Base-by-base conservation (phyloP, 1,284 basidiomycete species). In the Dichomitus squalens region DNA sequence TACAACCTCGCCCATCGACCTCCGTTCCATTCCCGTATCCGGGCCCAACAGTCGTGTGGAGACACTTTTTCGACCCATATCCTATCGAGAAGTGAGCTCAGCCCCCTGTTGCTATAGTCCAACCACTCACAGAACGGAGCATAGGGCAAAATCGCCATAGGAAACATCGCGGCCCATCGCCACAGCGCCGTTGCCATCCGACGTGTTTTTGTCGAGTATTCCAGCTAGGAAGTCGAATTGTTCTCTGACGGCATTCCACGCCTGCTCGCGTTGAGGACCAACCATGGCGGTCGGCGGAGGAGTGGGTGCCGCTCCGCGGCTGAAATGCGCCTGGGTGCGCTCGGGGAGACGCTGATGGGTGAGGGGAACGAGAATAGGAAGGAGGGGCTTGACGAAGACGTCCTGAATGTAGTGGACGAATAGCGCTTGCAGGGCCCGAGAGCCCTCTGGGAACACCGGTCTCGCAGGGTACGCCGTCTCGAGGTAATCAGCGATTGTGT, bases 361-460 rank as follows among this genome's bases (percentile, higher is more conserved):
- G 44, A 88, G 72, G 2, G 87, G 88, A 0, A 88, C 76, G 79
- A 90, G 83, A 64, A 90, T 85, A 1, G 84, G 82, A 5, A 90
- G 75, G 25, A 90, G 78, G 0, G 87, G 87, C 65, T 84, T 85
- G 18, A 78, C 78, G 63, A 89, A 84, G 9, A 83, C 75, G 47
- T 88, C 85, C 59, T 86, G 80, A 52, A 89, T 75, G 69, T 85
- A 86, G 66, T 88, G 85, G 7, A 87, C 87, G 66, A 88, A 90
- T 23, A 88, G 75, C 3, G 79, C 75, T 60, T 89, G 87, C 43
- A 90, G 70, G 0, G 87, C 85, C 7, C 84, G 79, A 0, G 86
- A 79, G 11, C 87, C 87, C 40, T 86, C 84, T 0, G 88, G 87
- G 62, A 85, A 84, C 8, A 89, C 78, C 1, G 85, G 83, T 4